Evolutionary conservation across 1,139 yeast species (phyloP), one percentile per base, ranked within the genome.

Genomic region (Zygoascus hellenicus): DNA sequence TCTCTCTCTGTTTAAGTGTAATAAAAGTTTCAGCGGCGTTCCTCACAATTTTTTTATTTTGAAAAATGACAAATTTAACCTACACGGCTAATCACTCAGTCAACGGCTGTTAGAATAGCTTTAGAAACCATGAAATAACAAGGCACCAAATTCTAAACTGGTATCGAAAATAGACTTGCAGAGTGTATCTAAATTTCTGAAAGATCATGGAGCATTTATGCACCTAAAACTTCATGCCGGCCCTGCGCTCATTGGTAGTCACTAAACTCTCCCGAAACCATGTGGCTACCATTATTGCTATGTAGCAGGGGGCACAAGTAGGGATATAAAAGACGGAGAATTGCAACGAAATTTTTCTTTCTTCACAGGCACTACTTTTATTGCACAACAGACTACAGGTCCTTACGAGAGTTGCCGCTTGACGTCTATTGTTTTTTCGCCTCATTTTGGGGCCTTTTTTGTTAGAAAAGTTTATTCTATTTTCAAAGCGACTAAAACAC

Each of bases 341-440:
- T 13, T 9, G 13, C 38, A 10, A 31, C 32, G 19, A 41, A 11
- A 17, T 41, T 41, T 40, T 31, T 36, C 39, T 41, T 32, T 33
- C 38, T 19, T 19, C 38, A 40, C 43, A 19, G 31, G 36, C 43
- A 32, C 28, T 19, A 34, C 17, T 36, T 41, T 32, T 33, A 33
- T 32, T 19, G 32, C 35, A n/a, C 38, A 33, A 32, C 35, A 14
- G 38, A 32, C 43, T 34, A 22, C 38, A 17, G 17, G 32, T 14
- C 50, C 48, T 45, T 38, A 53, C 54, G 56, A 50, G 56, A 47
- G 56, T 53, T 53, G 56, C 56, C 56, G 56, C 49, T 45, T 53
- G 52, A 42, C 46, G 48, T 47, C 46, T 39, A 38, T 38, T 42
- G 32, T 35, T 38, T 46, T 38, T 32, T 36, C 41, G 51, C 52